Conservation (phyloP, 495 filamentous ascomycete species). For the Penicillium antarcticum region DNA sequence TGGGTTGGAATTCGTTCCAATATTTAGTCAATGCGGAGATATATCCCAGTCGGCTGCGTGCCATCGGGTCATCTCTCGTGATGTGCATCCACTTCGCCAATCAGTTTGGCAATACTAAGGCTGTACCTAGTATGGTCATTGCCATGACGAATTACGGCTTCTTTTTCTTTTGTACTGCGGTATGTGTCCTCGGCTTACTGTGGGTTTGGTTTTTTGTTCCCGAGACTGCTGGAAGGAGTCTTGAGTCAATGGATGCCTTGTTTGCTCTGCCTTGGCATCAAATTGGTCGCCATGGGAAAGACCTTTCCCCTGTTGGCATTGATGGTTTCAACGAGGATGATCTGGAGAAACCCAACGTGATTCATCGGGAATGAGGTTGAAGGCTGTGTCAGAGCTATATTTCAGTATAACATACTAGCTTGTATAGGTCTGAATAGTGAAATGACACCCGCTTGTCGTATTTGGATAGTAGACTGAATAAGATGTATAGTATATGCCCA, state of each 20-base stretch:
- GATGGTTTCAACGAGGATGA: background rate
- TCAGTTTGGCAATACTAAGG: slow-evolving; percentile 53
- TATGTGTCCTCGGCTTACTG: slow-evolving; percentile 43
- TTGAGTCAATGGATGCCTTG: slow-evolving; percentile 49
- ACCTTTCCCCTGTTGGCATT: background rate
- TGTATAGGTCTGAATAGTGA: too few relatives aligned
- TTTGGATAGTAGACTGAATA: too few relatives aligned
- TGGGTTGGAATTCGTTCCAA: slow-evolving; percentile 62
- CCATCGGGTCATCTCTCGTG: slow-evolving; percentile 4
- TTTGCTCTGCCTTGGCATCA: slow-evolving; percentile 55
- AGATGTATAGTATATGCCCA: too few relatives aligned
- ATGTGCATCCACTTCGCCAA: slow-evolving; percentile 55
- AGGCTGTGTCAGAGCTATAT: too few relatives aligned
- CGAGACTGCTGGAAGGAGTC: slow-evolving; percentile 6
- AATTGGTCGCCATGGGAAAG: slow-evolving; percentile 46
- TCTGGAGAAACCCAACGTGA: background rate
- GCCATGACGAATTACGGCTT: slow-evolving; percentile 43
- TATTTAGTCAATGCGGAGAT: slow-evolving; percentile 64
- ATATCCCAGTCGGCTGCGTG: slow-evolving; percentile 43
- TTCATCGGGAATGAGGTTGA: background rate
- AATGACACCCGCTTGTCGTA: too few relatives aligned
- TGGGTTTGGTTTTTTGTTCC: slow-evolving; percentile 47
- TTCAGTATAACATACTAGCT: too few relatives aligned
- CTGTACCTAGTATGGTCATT: slow-evolving; percentile 43
- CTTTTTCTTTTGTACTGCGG: slow-evolving; percentile 55